phyloP scores from a whole-genome alignment of 495 filamentous ascomycete species.

The Friedmanniomyces simplex region DNA sequence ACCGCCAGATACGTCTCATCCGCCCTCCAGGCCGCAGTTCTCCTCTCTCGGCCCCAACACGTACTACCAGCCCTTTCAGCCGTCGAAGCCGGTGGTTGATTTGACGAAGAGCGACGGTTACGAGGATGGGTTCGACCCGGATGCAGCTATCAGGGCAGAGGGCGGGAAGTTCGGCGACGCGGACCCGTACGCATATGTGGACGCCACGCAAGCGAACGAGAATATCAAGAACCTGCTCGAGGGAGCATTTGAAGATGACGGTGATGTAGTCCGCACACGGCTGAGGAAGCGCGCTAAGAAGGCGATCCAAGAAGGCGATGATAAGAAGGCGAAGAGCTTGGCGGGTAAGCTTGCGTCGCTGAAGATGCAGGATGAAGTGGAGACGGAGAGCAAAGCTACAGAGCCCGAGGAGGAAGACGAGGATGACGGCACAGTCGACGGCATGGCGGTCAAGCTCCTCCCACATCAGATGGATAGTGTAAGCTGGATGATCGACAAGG shows the following conservation, averaged over 20 bases:
- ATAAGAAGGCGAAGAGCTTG: conserved; percentile 42
- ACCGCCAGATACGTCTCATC: conserved; percentile 13
- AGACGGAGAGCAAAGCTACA: conserved; percentile 31
- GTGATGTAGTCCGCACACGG: conserved; percentile 48
- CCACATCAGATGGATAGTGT: conserved; percentile 91
- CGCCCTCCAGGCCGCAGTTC: conserved; percentile 24
- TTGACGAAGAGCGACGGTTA: conserved; percentile 17
- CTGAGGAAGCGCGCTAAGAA: conserved; percentile 43
- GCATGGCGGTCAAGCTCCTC: conserved; percentile 73
- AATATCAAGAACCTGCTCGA: conserved; percentile 82
- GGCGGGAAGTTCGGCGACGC: conserved; percentile 29
- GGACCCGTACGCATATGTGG: conserved; percentile 61
- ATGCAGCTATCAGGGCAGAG: conserved; percentile 25
- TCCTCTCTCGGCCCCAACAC: conserved; percentile 24
- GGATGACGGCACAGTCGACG: conserved; percentile 65
- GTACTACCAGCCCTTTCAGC: conserved; percentile 22
- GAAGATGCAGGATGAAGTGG: conserved; percentile 36
- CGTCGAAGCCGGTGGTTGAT: conserved; percentile 17
- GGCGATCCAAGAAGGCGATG: conserved; percentile 31
- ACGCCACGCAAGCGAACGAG: conserved; percentile 64
- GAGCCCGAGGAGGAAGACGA: conserved; percentile 51
- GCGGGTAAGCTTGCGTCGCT: conserved; percentile 50
- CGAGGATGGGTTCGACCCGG: conserved; percentile 33
- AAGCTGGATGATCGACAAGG: conserved; percentile 84
- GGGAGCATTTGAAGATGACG: conserved; percentile 76